Conservation (phyloP, 2,329 filamentous ascomycete genomes). For the Fusarium ramigenum region DNA sequence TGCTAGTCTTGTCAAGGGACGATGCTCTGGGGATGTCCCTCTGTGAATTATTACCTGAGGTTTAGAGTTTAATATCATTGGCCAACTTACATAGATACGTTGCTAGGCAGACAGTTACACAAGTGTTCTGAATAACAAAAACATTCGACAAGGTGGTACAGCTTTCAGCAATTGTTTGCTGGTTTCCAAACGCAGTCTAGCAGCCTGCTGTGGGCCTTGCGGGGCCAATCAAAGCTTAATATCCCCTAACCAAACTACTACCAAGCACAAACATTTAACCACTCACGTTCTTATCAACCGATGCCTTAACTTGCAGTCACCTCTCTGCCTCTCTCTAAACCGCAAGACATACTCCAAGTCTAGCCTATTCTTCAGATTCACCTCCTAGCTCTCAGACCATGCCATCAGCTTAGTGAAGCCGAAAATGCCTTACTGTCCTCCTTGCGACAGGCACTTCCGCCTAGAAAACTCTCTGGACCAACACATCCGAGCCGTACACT, state of each 20-base stretch:
- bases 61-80: background rate
- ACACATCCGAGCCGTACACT: background rate
- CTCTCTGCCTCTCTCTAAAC: background rate
- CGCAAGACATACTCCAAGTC: no score
- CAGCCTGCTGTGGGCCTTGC: background rate
- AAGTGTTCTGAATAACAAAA: background rate
- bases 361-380: no score
- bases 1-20: conserved; percentile 54
- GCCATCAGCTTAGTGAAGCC: background rate
- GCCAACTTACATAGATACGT: background rate
- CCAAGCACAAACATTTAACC: no score
- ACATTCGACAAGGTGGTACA: background rate
- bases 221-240: background rate
- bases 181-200: background rate
- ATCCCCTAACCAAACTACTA: background rate
- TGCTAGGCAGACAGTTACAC: background rate
- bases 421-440: background rate
- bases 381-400: background rate
- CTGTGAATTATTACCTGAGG: background rate
- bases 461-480: background rate
- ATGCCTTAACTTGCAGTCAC: background rate
- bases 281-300: background rate
- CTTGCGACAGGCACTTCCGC: background rate
- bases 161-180: background rate
- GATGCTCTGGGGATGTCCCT: conserved; percentile 35